These are phyloP conservation scores for Microcos paniculata DNA, from an alignment of 345 rosid species.

Conservation along the genomic window DNA sequence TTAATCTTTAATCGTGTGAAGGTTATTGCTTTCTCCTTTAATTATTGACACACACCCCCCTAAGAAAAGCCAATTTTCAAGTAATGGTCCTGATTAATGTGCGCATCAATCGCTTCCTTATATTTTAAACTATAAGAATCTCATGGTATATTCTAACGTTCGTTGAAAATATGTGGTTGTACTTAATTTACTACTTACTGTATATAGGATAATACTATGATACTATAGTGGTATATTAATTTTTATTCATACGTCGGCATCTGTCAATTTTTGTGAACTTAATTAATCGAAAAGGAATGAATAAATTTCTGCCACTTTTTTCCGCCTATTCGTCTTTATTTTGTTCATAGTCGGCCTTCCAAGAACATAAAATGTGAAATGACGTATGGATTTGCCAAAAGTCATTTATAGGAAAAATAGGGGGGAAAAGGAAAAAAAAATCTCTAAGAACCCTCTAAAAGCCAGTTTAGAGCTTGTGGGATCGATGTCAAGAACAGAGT, in stretches of 20 bases:
- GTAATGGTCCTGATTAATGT: no score
- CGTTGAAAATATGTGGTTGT: neutral
- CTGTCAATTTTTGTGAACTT: neutral
- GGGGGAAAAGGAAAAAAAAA: neutral
- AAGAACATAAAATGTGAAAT: neutral
- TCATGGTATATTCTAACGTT: neutral
- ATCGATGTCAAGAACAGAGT: neutral
- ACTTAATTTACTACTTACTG: no score
- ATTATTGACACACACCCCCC: neutral
- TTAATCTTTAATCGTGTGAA: neutral
- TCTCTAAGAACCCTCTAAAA: neutral
- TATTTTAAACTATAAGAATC: conserved; percentile 2
- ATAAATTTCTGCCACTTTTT: neutral
- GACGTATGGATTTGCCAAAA: neutral
- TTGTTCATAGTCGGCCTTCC: neutral
- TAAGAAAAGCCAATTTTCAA: neutral
- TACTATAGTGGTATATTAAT: no score
- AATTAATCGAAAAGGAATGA: neutral
- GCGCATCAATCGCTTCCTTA: neutral
- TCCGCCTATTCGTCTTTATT: neutral
- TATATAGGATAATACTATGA: no score
- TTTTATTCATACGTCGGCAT: neutral
- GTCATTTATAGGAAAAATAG: neutral
- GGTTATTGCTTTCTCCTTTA: neutral
- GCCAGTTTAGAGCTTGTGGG: neutral